Base-by-base conservation (phyloP, 345 rosid genomes). In the Aquilaria sinensis region DNA sequence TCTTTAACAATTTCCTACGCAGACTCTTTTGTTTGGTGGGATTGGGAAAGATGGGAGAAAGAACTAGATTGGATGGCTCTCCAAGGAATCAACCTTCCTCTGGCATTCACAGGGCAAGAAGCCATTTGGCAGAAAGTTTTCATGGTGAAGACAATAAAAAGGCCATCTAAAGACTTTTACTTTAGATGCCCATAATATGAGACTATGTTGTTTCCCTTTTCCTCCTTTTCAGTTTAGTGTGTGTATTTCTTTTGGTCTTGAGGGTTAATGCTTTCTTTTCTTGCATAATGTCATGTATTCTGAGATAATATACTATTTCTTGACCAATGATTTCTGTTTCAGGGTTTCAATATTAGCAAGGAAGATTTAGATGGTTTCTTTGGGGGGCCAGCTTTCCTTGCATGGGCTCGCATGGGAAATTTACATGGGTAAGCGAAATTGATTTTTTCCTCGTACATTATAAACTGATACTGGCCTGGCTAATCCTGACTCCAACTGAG, bases 351-450 rank as follows among this genome's bases (percentile, higher is more conserved):
- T 63, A 75, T 85, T 58, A 89, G 75, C 70, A 70, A 37, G 57
- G 85, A 73, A 67, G 97, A 81, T 55, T 77, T 93, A 77, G 77
- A 85, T 74, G 86, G 79, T 75, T 89, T 89, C 70, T 93, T 93
- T 74, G 92, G 96, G 60, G 97, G 98, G 74, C 98, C 96, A 63
- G 97, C 98, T 13, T 93, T 89, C 74, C 98, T 93, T 57, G 98
- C 97, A 64, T 93, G 98, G 98, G 98, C 98, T 73, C 96, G 98
- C 62, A 93, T 93, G 98, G 98, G 98, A 63, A 93, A 93, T 73
- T 82, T 93, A 67, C 98, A 93, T 53, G 90, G 87, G 98, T 92
- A 72, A 13, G 76, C 68, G 41, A 51, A 47, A 2, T 32, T 65
- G 52, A 57, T 65, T 60, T 47, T n/a, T 59, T 46, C 31, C n/a